Base-by-base conservation (phyloP, 306 rosid genomes). In the Ochetophila trinervis region DNA sequence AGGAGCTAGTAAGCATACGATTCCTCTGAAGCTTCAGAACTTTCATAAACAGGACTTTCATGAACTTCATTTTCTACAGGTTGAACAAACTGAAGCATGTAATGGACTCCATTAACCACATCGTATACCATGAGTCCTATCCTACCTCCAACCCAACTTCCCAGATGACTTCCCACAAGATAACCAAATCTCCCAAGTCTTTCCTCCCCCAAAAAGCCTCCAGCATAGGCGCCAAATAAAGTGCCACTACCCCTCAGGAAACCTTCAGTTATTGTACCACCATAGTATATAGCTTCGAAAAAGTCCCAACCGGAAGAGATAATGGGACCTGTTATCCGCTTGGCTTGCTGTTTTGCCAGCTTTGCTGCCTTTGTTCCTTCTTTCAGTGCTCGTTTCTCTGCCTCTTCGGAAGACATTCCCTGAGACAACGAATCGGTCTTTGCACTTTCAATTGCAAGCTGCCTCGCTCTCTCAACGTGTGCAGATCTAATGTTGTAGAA, bases 81-180 rank as follows among this genome's bases (percentile, higher is more conserved):
- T 53, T 69, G 30, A 85, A 65, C 76, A 75, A 75, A 74, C 24
- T 65, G 80, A n/a, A 86, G 66, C 75, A 90, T 47, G 86, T 68
- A 83, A 77, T 84, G 85, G 72, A 88, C 72, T 68, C 86, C 97
- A 78, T 83, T 86, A 60, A 78, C 79, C 73, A 90, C 87, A 76
- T 90, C 97, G 79, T 94, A 84, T 3, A 81, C 54, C 99, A 88
- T 88, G 22, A 94, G 70, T 22, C 96, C 99, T 22, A 90, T 68
- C 70, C 94, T 86, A 82, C 95, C 99, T 49, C 99, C 99, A 67
- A 85, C 37, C 97, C 97, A 90, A 80, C 97, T 90, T 4, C 99
- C 99, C 67, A 83, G 17, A 12, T 83, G 87, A 78, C 99, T 90
- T 78, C 97, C 99, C 37, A 86, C 76, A 67, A 88, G 95, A 76